phyloP scores from a whole-genome alignment of 2,329 filamentous ascomycete species.

The Endoconidiophora polonica region DNA sequence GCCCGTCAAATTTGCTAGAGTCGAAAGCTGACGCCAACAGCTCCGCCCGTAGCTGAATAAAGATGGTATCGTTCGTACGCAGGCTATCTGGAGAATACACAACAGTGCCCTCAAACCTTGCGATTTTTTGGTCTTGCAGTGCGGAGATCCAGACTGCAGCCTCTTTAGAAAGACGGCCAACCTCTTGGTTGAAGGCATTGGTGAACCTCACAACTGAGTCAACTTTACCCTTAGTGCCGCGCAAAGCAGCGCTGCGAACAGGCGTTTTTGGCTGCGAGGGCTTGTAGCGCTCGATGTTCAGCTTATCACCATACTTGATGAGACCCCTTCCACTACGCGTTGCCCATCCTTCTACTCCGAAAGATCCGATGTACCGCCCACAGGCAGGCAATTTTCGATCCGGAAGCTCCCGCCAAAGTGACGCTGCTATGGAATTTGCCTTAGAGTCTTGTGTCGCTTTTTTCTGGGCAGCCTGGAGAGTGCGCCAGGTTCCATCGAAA shows the following conservation, averaged over 20 bases:
- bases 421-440: constrained; percentile 3
- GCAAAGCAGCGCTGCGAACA: constrained; percentile 22
- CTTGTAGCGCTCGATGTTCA: constrained; percentile 75
- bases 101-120: constrained; percentile 70
- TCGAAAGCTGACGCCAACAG: constrained; percentile 51
- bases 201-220: constrained; percentile 90
- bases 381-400: constrained; percentile 13
- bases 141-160: constrained; percentile 83
- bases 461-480: constrained; percentile 4
- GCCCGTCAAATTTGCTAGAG: background rate
- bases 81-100: constrained; percentile 77
- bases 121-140: constrained; percentile 77
- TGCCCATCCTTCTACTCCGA: constrained; percentile 83
- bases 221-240: constrained; percentile 45
- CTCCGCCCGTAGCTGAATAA: constrained; percentile 68
- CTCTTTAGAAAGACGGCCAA: constrained; percentile 76
- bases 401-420: constrained; percentile 7
- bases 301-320: constrained; percentile 63
- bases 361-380: constrained; percentile 68
- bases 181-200: constrained; percentile 58
- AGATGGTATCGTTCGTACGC: constrained; percentile 86
- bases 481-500: constrained; percentile 46
- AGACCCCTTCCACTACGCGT: constrained; percentile 65
- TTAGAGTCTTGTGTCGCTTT: background rate
- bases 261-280: constrained; percentile 17